These are phyloP conservation scores for Alloascoidea africana DNA, from an alignment of 805 yeast species.

Conservation along the genomic window DNA sequence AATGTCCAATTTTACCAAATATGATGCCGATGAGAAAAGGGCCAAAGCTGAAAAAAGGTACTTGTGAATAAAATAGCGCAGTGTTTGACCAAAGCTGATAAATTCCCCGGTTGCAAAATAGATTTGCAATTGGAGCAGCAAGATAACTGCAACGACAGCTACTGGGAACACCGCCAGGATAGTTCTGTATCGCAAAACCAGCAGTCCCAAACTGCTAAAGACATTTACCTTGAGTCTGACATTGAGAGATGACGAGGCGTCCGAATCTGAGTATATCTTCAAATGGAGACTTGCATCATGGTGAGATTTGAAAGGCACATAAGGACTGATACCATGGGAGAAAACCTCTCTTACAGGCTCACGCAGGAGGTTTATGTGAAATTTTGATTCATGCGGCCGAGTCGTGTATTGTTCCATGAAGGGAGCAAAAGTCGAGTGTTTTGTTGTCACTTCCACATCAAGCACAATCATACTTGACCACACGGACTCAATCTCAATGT, in stretches of 20 bases:
- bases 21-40: slow-evolving; percentile 16
- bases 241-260: slow-evolving; percentile 5
- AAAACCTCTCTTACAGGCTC: slow-evolving; percentile 23
- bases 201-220: slow-evolving; percentile 43
- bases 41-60: slow-evolving; percentile 21
- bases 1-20: slow-evolving; percentile 15
- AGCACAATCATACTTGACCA: slow-evolving; percentile 52
- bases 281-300: slow-evolving; percentile 11
- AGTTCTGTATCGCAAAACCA: slow-evolving; percentile 67
- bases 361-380: slow-evolving; percentile 43
- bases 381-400: slow-evolving; percentile 63
- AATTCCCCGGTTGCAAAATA: slow-evolving; percentile 24
- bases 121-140: slow-evolving; percentile 37
- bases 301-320: slow-evolving; percentile 30
- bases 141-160: slow-evolving; percentile 33
- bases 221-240: slow-evolving; percentile 30
- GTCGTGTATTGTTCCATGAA: slow-evolving; percentile 51
- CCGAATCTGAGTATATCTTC: slow-evolving; percentile 17
- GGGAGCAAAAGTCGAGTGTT: slow-evolving; percentile 38
- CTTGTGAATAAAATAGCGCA: slow-evolving; percentile 21
- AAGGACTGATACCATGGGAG: slow-evolving; percentile 58
- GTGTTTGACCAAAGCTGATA: slow-evolving; percentile 29
- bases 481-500: slow-evolving; percentile 34
- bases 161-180: slow-evolving; percentile 59
- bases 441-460: slow-evolving; percentile 18